Base-by-base conservation (phyloP, 495 filamentous ascomycete species). In the Tuber melanosporum region DNA sequence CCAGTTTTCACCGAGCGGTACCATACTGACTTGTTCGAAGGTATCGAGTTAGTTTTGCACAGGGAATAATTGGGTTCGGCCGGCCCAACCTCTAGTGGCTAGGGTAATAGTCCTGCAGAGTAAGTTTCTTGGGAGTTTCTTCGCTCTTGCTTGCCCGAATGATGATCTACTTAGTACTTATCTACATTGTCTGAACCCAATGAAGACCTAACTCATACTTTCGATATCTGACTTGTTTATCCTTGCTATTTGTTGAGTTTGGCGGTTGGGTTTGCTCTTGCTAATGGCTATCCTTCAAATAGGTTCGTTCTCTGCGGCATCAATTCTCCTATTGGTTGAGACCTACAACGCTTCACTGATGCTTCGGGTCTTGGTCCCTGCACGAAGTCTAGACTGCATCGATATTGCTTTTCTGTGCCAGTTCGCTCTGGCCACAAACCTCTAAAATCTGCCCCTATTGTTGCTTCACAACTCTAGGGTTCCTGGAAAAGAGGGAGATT, bases 401-500 rank as follows among this genome's bases (percentile, higher is more conserved):
- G 78, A 71, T 49, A 69, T 74, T 45, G 47, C 49, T 74, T 71
- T 44, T 43, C 39, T 71, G 62, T 72, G 71, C 71, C 46, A 9
- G 47, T 39, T 70, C 62, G 47, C 72, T 43, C n/a, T 36, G 70
- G 39, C 57, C 42, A 76, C 71, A 52, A 76, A 80, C 78, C 78
- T 80, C 78, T 80, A 74, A 77, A 80, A 79, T 80, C 78, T 80
- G 78, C 78, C 78, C 78, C 78, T 80, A 80, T 74, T 80, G 78
- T 74, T 74, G 78, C 76, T 46, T 49, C 76, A 79, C 75, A 52
- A 45, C 78, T 80, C 79, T 80, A 80, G 78, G 78, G 78, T 80
- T 80, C 78, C 78, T 80, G 78, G 74, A 80, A 71, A 78, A 76
- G 78, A 80, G 78, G 78, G 39, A 80, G 78, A 80, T 76, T 80